A percentile compares a stretch with the other conserved stretches of the same genome.
These are phyloP conservation scores for Kodamaea hsintzibuensis DNA, from an alignment of 805 yeast genomes.

Conservation along the genomic window DNA sequence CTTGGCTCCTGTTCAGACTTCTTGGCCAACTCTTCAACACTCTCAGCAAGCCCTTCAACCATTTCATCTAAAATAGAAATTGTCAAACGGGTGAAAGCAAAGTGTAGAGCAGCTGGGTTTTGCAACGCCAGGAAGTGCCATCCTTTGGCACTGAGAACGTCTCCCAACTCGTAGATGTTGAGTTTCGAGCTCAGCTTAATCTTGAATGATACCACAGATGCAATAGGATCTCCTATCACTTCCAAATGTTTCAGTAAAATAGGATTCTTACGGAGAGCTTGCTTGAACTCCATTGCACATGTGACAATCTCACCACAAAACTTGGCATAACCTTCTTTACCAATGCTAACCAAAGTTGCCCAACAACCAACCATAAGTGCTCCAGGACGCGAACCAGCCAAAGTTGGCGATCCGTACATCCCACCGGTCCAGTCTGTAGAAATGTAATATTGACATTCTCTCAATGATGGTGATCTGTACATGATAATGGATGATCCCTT, in stretches of 20 bases:
- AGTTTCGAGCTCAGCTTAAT: constrained; percentile 40
- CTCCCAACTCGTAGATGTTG: constrained; percentile 79
- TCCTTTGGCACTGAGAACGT: constrained; percentile 61
- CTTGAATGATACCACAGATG: constrained; percentile 79
- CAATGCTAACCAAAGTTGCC: constrained; percentile 86
- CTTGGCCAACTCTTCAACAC: constrained; percentile 43
- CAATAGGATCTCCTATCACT: constrained; percentile 82
- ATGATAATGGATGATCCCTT: constrained; percentile 92
- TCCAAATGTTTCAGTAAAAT: constrained; percentile 53
- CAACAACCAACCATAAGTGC: constrained; percentile 98
- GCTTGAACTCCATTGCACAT: constrained; percentile 60
- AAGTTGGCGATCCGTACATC: constrained; percentile 91
- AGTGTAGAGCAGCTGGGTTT: constrained; percentile 86
- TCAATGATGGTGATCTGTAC: constrained; percentile 70
- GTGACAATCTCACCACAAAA: constrained; percentile 66
- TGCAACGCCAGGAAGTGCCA: constrained; percentile 93
- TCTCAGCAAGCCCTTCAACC: constrained; percentile 47
- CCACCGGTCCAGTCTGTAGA: constrained; percentile 92
- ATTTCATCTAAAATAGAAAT: constrained; percentile 62
- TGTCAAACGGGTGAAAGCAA: constrained; percentile 81
- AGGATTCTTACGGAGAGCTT: constrained; percentile 43
- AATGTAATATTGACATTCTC: constrained; percentile 83
- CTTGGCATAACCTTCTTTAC: constrained; percentile 76
- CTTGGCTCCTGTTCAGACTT: constrained; percentile 31
- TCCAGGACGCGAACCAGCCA: constrained; percentile 97